Evolutionary conservation across 2,329 filamentous ascomycete genomes (phyloP).

Genomic region (Emericellopsis atlantica): DNA sequence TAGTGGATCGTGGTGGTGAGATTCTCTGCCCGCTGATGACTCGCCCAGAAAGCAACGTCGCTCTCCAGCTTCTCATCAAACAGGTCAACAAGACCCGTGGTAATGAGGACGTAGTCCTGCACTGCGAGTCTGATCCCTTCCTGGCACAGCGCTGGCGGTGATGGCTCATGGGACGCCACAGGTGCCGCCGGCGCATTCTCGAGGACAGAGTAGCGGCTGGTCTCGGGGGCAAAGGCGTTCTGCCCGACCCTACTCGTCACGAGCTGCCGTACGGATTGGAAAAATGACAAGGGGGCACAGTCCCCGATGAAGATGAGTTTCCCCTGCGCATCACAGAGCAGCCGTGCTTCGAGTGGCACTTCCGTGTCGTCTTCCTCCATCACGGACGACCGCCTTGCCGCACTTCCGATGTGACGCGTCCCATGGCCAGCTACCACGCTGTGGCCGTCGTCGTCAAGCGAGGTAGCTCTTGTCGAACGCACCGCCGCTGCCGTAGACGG

Average conservation of each 20-base stretch:
- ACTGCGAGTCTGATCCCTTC: conserved; percentile 16
- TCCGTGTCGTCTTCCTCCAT: conserved; percentile 36
- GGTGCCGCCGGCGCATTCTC: conserved; percentile 13
- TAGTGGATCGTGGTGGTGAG: conserved; percentile 30
- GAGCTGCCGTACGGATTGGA: conserved; percentile 39
- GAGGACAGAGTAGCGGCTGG: conserved; percentile 34
- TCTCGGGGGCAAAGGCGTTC: conserved; percentile 37
- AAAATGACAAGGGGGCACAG: conserved; percentile 42
- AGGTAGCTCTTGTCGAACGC: not conserved
- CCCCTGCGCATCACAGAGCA: conserved; percentile 38
- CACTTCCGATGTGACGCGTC: too few species aligned
- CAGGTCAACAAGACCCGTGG: conserved; percentile 33
- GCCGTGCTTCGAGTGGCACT: conserved; percentile 37
- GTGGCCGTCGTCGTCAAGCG: not conserved
- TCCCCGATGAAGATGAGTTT: conserved; percentile 44
- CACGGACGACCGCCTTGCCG: not conserved
- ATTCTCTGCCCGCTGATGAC: conserved; percentile 15
- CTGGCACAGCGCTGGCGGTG: conserved; percentile 13
- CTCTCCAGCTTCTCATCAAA: conserved; percentile 27
- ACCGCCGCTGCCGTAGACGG: not conserved
- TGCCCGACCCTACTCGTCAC: conserved; percentile 34
- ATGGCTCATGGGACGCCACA: conserved; percentile 3
- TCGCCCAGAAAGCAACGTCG: conserved; percentile 29
- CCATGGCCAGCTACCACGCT: not conserved
- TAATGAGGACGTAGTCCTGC: conserved; percentile 22